Base-by-base conservation (phyloP, 75 land plant genomes). In the Selaginella tamariscina region DNA sequence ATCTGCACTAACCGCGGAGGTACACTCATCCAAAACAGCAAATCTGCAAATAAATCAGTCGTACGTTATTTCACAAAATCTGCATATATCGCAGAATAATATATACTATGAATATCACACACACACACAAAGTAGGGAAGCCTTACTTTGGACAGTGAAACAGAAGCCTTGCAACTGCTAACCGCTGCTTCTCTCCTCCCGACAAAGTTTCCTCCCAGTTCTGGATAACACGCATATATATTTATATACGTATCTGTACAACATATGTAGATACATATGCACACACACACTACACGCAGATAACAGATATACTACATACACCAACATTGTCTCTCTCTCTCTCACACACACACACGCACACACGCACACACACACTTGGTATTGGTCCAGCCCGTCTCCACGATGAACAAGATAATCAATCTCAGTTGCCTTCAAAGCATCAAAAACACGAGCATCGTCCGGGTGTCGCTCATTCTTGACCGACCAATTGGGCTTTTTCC, bases 151-250 rank as follows among this genome's bases (percentile, higher is more conserved):
- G 80, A 54, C 65, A 55, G 59, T 79, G 78, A 65, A 73, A 79
- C 1, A 79, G 59, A 32, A 79, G 65, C 44, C 80, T 68, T 29
- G 80, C 72, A 55, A 79, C 54, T 28, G 80, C 80, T 27, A 79
- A 33, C 21, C 80, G 74, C 56, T 79, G 80, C 70, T 71, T 79
- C 44, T 79, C 80, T 28, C 80, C 80, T 29, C 80, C 80, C 0
- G 80, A 79, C 32, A 79, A 56, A 32, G 75, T 71, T 49, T 79
- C 80, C 32, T 79, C 79, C 80, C 80, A 79, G 67, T 75, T 79
- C 80, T 79, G 65, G 31, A 70, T 69, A n/a, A 21, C 26, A 26
- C 8, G 21, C 21, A 23, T n/a, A 59, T 8, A n/a, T 39, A 5
- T 39, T 39, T 5, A 15, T 39, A n/a, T n/a, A n/a, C n/a, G n/a